Base-by-base conservation (phyloP, 176 grass and related monocot species). In the Puccinellia tenuiflora region DNA sequence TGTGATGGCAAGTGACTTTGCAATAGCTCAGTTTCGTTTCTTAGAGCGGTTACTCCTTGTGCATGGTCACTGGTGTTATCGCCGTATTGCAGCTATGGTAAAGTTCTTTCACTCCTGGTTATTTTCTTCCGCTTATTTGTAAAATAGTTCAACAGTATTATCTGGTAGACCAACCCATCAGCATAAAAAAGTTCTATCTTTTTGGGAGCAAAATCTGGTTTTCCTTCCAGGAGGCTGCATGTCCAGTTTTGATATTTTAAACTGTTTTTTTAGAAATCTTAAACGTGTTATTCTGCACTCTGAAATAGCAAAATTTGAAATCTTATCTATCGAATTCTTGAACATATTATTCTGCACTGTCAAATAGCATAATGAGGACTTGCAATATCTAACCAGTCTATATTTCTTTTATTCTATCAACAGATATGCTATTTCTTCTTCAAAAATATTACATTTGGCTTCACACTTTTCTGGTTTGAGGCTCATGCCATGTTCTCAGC, bases 341-440 rank as follows among this genome's bases (percentile, higher is more conserved):
- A 66, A 66, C 31, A 67, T 67, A 38, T 67, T 67, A 67, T 37
- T 68, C 65, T 68, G 65, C 65, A 68, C 63, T 38, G 17, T 67
- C 17, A 67, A 34, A 16, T 65, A 37, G 4, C 16, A 65, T 83
- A 83, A 39, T 59, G 63, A 68, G 40, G 76, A 61, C 26, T 89
- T 88, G 17, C 25, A 71, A 75, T 82, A 80, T 85, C 74, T 81
- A 63, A 77, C 59, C 45, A 71, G 38, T 77, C 26, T 62, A 13
- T 57, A 51, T 75, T 84, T 21, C 45, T 6, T 83, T 92, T 80
- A 25, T 84, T 67, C 46, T 46, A 54, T 85, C 65, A 67, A 72
- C 91, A 97, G 95, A 89, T 97, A 84, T 97, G 95, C 84, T 97
- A 97, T 78, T 93, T 97, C 86, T 97, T 97, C 82, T 94, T 94